Evolutionary conservation across 352 stramenopile genomes (phyloP).

Genomic region (Globisporangium barbulae): DNA sequence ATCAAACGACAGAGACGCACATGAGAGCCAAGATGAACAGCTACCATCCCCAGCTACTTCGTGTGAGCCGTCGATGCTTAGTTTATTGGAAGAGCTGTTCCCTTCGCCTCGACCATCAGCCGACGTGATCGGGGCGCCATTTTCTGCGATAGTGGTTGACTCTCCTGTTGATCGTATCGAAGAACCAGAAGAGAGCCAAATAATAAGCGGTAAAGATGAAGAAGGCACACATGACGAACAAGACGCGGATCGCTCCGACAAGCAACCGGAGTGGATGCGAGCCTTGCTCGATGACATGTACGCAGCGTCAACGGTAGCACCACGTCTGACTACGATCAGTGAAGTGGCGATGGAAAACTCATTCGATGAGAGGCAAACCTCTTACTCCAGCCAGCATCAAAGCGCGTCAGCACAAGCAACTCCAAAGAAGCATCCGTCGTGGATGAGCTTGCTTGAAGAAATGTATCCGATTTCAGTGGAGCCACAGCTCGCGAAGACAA

Average conservation of each 20-base stretch:
- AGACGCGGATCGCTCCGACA: not conserved
- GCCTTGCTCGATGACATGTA: conserved; percentile 1
- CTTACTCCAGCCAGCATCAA: not conserved
- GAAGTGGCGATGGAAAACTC: not conserved
- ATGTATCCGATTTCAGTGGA: not conserved
- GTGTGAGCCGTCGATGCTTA: not conserved
- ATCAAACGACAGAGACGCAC: too few species aligned
- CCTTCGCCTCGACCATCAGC: not conserved
- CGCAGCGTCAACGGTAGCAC: not conserved
- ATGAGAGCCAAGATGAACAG: not conserved
- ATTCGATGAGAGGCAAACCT: not conserved
- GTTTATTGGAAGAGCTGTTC: conserved; percentile 9
- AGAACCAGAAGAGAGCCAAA: not conserved
- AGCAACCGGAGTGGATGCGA: conserved; percentile 10
- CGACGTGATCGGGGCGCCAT: too few species aligned
- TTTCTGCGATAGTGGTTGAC: not conserved
- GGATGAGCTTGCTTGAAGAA: conserved; percentile 8
- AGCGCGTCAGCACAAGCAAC: not conserved
- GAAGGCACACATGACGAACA: not conserved
- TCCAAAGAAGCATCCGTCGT: not conserved
- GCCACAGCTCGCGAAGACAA: too few species aligned
- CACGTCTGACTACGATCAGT: not conserved
- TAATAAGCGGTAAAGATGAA: not conserved
- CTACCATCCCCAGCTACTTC: not conserved
- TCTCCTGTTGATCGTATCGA: not conserved